A percentile compares a stretch with the other conserved stretches of the same genome.
These are phyloP conservation scores for Trypanosoma scelopori DNA, from an alignment of 208 protist species.

Conservation along the genomic window DNA sequence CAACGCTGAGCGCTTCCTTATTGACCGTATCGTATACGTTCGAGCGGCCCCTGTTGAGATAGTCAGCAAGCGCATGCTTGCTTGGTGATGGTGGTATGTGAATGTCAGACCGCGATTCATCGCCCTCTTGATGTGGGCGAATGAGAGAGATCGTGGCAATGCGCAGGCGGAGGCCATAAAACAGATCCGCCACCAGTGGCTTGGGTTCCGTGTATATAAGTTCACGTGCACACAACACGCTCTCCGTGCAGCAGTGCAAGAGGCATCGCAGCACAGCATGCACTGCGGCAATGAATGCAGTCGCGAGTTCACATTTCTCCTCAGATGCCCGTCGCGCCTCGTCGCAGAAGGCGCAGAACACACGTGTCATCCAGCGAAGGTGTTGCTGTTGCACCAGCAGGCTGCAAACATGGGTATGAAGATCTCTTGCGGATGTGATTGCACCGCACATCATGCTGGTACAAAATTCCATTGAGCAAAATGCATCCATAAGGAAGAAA, in stretches of 20 bases:
- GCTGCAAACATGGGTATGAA: conserved; percentile 21
- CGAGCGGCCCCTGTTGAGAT: background rate
- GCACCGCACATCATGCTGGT: conserved; percentile 43
- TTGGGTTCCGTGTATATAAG: conserved; percentile 72
- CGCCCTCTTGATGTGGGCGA: conserved; percentile 47
- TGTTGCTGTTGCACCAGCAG: conserved; percentile 25
- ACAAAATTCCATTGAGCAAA: conserved; percentile 52
- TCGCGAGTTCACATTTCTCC: conserved; percentile 28
- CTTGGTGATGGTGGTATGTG: background rate
- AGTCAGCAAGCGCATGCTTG: conserved; percentile 6
- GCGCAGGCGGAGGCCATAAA: conserved; percentile 75
- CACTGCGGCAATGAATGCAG: conserved; percentile 34
- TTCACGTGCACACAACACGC: conserved; percentile 37
- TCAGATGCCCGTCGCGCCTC: conserved; percentile 33
- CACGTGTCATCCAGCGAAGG: conserved; percentile 37
- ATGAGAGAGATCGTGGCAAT: conserved; percentile 44
- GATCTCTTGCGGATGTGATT: conserved; percentile 6
- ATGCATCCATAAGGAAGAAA: conserved; percentile 50
- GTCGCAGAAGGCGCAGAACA: conserved; percentile 54
- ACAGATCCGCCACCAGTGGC: conserved; percentile 62
- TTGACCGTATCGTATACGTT: conserved; percentile 53
- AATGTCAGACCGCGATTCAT: background rate
- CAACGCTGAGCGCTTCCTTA: conserved; percentile 56
- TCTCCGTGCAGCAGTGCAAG: conserved; percentile 44
- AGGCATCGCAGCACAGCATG: conserved; percentile 52